These are phyloP conservation scores for Pyrus hybrid DNA, from an alignment of 331 rosid species.

Conservation along the genomic window DNA sequence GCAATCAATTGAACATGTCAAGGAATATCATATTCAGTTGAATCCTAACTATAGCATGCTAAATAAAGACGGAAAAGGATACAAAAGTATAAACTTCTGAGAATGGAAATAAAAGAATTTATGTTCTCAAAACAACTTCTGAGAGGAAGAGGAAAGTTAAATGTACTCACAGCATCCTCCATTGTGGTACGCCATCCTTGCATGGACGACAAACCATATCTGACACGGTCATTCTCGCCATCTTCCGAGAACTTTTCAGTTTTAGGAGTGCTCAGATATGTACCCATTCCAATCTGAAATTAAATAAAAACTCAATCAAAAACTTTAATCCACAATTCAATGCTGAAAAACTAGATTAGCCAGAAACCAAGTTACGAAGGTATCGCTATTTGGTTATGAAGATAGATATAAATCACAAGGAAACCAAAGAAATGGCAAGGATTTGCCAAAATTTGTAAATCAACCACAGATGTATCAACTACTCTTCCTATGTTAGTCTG, in stretches of 20 bases:
- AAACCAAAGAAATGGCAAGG: not conserved
- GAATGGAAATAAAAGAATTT: not conserved
- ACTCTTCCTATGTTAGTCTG: not conserved
- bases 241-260: slow-evolving; percentile 86
- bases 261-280: slow-evolving; percentile 85
- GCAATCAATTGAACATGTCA: not conserved
- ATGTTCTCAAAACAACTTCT: not conserved
- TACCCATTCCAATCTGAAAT: slow-evolving; percentile 52
- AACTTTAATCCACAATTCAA: not conserved
- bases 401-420: not conserved
- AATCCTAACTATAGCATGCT: not conserved
- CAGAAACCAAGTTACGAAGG: not conserved
- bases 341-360: not conserved
- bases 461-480: not conserved
- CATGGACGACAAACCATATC: slow-evolving; percentile 90
- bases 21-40: not conserved
- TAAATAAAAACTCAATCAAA: slow-evolving; percentile 8
- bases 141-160: slow-evolving; percentile 4
- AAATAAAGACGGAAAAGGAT: not conserved
- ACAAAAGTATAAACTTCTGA: not conserved
- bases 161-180: slow-evolving; percentile 95
- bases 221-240: slow-evolving; percentile 57
- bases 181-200: slow-evolving; percentile 98
- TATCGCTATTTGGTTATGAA: not conserved
- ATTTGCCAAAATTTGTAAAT: not conserved